Conservation (phyloP, 495 filamentous ascomycete genomes). For the Xylaria bambusicola region DNA sequence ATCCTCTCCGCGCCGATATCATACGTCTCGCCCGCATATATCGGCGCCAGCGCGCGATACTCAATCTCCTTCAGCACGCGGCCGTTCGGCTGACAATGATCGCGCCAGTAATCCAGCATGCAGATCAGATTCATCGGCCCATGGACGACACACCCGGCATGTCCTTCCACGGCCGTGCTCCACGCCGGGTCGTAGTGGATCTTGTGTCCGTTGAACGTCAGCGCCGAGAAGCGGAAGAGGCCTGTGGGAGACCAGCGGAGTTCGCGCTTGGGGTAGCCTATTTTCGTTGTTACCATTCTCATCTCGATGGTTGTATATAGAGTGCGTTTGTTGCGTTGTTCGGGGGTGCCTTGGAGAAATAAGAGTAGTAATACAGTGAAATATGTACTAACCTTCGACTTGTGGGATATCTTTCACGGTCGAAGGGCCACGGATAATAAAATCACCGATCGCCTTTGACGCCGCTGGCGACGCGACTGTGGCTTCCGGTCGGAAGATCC, state of each 20-base stretch:
- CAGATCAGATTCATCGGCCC: constrained; percentile 65
- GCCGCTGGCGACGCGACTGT: constrained; percentile 19
- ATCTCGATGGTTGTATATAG: background rate
- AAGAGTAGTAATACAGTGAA: background rate
- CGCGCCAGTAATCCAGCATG: constrained; percentile 66
- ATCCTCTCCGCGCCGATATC: constrained; percentile 37
- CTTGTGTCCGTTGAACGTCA: constrained; percentile 74
- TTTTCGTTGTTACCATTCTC: background rate
- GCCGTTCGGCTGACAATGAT: constrained; percentile 30
- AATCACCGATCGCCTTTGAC: constrained; percentile 4
- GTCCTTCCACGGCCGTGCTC: constrained; percentile 61
- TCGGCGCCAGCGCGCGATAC: constrained; percentile 60
- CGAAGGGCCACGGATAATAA: constrained; percentile 15
- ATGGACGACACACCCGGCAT: constrained; percentile 62
- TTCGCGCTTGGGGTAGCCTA: constrained; percentile 28
- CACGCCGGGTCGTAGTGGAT: constrained; percentile 68
- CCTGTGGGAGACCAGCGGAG: constrained; percentile 56
- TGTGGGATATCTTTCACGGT: constrained; percentile 16
- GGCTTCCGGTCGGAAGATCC: constrained; percentile 60
- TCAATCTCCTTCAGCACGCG: constrained; percentile 35
- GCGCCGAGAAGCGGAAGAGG: constrained; percentile 70
- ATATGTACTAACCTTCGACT: background rate
- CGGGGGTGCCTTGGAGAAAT: no score
- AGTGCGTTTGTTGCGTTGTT: no score
- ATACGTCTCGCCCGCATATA: constrained; percentile 60